Base-by-base conservation (phyloP, 768 basidiomycete genomes). In the Calocybe cyanea region DNA sequence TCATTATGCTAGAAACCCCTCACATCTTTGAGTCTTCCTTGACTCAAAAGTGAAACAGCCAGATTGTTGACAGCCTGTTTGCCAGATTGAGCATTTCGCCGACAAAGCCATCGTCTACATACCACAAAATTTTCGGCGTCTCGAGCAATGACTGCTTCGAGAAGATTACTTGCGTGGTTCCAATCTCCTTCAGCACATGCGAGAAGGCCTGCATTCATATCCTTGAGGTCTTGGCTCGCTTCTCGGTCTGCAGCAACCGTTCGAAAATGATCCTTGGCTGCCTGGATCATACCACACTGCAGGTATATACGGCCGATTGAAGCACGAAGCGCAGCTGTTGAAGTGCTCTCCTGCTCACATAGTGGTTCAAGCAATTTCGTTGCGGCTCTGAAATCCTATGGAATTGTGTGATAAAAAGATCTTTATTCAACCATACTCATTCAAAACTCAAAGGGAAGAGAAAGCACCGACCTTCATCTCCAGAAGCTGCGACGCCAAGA, bases 401-500 rank as follows among this genome's bases (percentile, higher is more conserved):
- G 14, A n/a, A 25, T 42, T 24, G 7, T 35, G 7, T n/a, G 34
- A 5, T 14, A n/a, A 18, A 7, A 35, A 35, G n/a, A n/a, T n/a
- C 14, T 14, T 35, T 6, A n/a, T 14, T 35, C 14, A 7, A 5
- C 34, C 34, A 35, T 35, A 35, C 34, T 9, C 10, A 23, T 13
- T 18, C 25, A 28, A 28, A 28, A 11, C n/a, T n/a, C n/a, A n/a
- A 4, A 32, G 19, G 32, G 23, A 30, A 19, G 28, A 15, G 39
- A 31, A 17, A 9, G 20, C 9, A 24, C 21, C 17, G 37, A 85
- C 88, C 72, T 87, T 88, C 82, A 90, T 88, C 64, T 92, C 90
- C 42, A 88, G 69, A 57, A 92, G 64, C 63, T 92, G 87, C 28
- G 85, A 85, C 1, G 88, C 87, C 38, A 90, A 75, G 49, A 91